Evolutionary conservation across 495 filamentous ascomycete species (phyloP).

Genomic region (Annulohypoxylon nitens): DNA sequence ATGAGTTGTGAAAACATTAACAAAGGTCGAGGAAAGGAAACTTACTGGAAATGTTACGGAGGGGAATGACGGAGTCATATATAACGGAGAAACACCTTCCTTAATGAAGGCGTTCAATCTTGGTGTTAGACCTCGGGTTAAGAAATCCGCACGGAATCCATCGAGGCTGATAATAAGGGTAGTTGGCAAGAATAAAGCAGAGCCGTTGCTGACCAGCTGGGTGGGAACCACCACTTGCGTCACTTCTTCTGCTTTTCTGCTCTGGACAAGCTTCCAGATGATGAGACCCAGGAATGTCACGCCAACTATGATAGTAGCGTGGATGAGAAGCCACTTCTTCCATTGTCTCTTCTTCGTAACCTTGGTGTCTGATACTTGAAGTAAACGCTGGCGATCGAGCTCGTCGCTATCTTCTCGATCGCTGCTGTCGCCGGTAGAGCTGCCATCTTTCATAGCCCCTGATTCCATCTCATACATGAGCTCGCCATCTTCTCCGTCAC

Average conservation of each 20-base stretch:
- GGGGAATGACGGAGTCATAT: constrained; percentile 94
- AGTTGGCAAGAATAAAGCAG: constrained; percentile 86
- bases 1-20: constrained; percentile 22
- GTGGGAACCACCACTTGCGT: neutral
- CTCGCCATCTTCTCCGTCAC: constrained; percentile 75
- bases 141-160: constrained; percentile 96
- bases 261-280: constrained; percentile 63
- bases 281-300: constrained; percentile 65
- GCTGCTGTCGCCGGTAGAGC: constrained; percentile 65
- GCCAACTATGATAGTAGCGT: constrained; percentile 64
- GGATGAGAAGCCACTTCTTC: constrained; percentile 66
- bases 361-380: constrained; percentile 60
- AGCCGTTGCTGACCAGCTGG: constrained; percentile 78
- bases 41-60: constrained; percentile 90
- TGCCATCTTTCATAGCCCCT: constrained; percentile 76
- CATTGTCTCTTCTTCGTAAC: constrained; percentile 57
- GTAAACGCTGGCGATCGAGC: constrained; percentile 62
- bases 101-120: constrained; percentile 82
- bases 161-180: constrained; percentile 96
- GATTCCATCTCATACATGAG: constrained; percentile 93
- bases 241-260: constrained; percentile 44
- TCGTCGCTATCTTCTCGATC: constrained; percentile 68
- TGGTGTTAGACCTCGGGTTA: constrained; percentile 85
- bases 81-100: constrained; percentile 86
- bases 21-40: neutral